These are phyloP conservation scores for Aaosphaeria pasadenensis DNA, from an alignment of 2,329 filamentous ascomycete species.

Conservation along the genomic window DNA sequence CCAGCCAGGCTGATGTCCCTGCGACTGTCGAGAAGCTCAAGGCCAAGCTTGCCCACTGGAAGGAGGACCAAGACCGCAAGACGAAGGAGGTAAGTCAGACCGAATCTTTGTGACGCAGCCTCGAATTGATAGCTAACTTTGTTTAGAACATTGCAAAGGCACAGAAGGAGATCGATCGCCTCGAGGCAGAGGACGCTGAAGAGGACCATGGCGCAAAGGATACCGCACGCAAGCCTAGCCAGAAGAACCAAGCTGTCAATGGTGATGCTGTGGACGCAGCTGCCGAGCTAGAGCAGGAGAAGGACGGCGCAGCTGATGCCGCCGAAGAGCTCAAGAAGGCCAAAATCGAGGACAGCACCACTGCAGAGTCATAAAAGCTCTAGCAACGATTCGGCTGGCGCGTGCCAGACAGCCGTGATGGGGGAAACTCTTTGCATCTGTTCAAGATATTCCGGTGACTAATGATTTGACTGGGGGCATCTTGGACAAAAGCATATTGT, in stretches of 20 bases:
- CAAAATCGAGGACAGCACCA: slow-evolving; percentile 53
- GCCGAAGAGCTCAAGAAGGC: slow-evolving; percentile 60
- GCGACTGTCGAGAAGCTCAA: slow-evolving; percentile 82
- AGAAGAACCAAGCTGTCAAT: slow-evolving; percentile 52
- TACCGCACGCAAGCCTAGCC: slow-evolving; percentile 52
- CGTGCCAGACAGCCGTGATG: no score
- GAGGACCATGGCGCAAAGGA: slow-evolving; percentile 54
- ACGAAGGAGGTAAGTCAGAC: slow-evolving; percentile 74
- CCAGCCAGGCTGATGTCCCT: slow-evolving; percentile 79
- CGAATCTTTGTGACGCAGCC: neutral
- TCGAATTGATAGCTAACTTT: slow-evolving; percentile 10
- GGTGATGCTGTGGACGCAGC: slow-evolving; percentile 49
- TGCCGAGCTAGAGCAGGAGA: slow-evolving; percentile 55
- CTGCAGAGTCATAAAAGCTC: slow-evolving; percentile 20
- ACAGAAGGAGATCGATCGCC: slow-evolving; percentile 87
- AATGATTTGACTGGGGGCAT: no score
- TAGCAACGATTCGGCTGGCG: neutral
- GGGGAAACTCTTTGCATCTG: neutral
- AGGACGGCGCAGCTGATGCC: slow-evolving; percentile 58
- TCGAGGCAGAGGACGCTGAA: slow-evolving; percentile 64
- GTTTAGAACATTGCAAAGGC: slow-evolving; percentile 91
- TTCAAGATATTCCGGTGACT: slow-evolving; percentile 1
- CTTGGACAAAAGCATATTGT: no score
- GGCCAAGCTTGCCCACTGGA: slow-evolving; percentile 88
- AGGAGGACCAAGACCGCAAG: slow-evolving; percentile 82